phyloP scores from a whole-genome alignment of 2,329 filamentous ascomycete genomes.

The Tolypocladium ophioglossoides region DNA sequence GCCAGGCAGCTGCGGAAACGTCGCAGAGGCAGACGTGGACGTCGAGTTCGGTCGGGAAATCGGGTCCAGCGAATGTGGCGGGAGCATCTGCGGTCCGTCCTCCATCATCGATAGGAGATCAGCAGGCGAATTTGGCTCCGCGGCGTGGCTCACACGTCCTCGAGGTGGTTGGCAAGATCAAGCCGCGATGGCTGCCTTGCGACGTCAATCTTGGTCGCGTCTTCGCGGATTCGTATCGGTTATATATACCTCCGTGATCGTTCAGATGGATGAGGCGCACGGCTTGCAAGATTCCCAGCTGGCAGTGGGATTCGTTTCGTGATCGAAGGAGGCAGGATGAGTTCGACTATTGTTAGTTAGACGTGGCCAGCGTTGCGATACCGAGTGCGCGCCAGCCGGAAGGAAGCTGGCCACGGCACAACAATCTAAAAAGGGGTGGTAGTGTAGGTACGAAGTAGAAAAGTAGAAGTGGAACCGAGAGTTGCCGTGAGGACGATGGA shows the following conservation, averaged over 20 bases:
- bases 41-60: constrained; percentile 40
- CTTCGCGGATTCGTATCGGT: neutral
- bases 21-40: constrained; percentile 32
- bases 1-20: constrained; percentile 32
- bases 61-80: constrained; percentile 31
- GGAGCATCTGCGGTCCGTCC: constrained; percentile 29
- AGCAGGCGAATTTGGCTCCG: neutral
- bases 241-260: neutral
- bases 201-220: neutral
- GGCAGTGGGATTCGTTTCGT: neutral
- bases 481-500: neutral
- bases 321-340: neutral
- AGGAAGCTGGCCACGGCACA: neutral
- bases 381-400: neutral
- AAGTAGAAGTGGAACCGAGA: neutral
- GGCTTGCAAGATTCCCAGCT: neutral
- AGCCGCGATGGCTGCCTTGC: neutral
- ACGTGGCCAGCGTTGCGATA: neutral
- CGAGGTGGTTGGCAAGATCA: neutral
- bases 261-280: neutral
- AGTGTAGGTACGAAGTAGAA: neutral
- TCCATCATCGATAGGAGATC: constrained; percentile 26
- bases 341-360: neutral
- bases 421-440: neutral
- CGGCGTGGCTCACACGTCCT: neutral